A percentile compares a stretch with the other conserved stretches of the same genome.
These are phyloP conservation scores for Alternaria rosae DNA, from an alignment of 2,329 filamentous ascomycete species.

Conservation along the genomic window DNA sequence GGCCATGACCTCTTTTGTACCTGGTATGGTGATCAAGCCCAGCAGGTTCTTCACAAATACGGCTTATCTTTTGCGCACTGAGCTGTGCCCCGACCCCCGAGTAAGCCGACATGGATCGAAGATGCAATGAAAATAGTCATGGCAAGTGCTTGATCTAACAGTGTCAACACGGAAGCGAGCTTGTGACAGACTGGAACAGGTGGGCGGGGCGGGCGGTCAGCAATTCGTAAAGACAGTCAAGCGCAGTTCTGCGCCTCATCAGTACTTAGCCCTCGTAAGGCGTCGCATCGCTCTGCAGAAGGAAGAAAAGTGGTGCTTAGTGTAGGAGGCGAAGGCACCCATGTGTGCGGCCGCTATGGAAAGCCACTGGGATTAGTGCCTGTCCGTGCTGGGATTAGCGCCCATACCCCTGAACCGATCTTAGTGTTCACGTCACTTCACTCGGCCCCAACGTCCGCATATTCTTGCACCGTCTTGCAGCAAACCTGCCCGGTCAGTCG, in stretches of 20 bases:
- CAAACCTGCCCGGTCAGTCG: not conserved
- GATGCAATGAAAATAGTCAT: constrained; percentile 27
- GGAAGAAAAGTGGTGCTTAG: constrained; percentile 6
- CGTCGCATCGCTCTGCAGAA: constrained; percentile 3
- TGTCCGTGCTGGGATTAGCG: constrained; percentile 18
- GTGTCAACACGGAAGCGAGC: constrained; percentile 22
- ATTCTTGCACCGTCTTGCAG: constrained; percentile 12
- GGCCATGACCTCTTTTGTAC: constrained; percentile 32
- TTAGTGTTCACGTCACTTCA: constrained; percentile 22
- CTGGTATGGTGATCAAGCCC: constrained; percentile 8
- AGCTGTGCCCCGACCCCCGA: constrained; percentile 4
- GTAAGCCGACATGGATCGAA: constrained; percentile 9
- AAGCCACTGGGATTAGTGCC: constrained; percentile 18
- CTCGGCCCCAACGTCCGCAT: constrained; percentile 22
- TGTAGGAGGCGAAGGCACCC: constrained; percentile 10
- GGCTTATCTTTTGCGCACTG: constrained; percentile 15
- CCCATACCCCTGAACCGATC: constrained; percentile 20
- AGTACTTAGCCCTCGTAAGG: not conserved
- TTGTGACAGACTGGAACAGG: constrained; percentile 21
- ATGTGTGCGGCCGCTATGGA: constrained; percentile 22
- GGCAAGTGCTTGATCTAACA: constrained; percentile 19
- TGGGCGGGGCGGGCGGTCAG: constrained; percentile 24
- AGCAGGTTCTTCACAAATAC: constrained; percentile 14
- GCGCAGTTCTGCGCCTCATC: constrained; percentile 22
- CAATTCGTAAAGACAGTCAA: constrained; percentile 16